Evolutionary conservation across 345 rosid species (phyloP), one percentile per base, ranked within the genome.

Genomic region (Pugionium cornutum): DNA sequence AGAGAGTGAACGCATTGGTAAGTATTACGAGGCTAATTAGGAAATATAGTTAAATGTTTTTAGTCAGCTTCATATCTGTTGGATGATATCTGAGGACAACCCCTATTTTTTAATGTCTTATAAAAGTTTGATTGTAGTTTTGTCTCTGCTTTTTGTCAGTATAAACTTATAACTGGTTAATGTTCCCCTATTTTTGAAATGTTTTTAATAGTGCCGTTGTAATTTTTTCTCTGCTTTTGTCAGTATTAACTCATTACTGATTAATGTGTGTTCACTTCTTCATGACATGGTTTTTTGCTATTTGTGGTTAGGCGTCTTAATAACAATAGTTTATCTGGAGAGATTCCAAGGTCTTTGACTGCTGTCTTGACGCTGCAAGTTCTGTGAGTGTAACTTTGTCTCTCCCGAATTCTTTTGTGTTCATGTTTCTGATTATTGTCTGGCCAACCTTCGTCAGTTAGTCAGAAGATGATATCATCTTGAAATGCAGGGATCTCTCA

Each of bases 341-440:
- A 75, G 42, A 75, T 75, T 58, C 79, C 79, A 37, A 64, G 75
- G 75, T 75, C 79, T 45, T 65, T 75, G 68, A 75, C 79, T 45
- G 72, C 72, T 47, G 61, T 75, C 28, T 29, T 0, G n/a, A 2
- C 78, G 4, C 71, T 75, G 33, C 75, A 68, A 75, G 78, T 75
- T 64, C 75, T 75, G 78, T 75, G 62, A 75, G 78, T 75, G 53
- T 37, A 48, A 62, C 41, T 42, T 48, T 39, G 18, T 49, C 49
- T 46, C 51, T 63, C 62, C 9, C 59, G 49, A 3, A 10, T 75
- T 50, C 45, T 30, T 49, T 42, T 54, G 34, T 58, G 18, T 27
- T 50, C 18, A 53, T 31, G 35, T 44, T 59, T 62, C 53, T 50
- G 27, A 43, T 62, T 62, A 49, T 57, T 43, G 8, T 7, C 35